Evolutionary conservation across 2,329 filamentous ascomycete genomes (phyloP), one percentile per base, ranked within the genome.

Genomic region (Epichloe sibirici): DNA sequence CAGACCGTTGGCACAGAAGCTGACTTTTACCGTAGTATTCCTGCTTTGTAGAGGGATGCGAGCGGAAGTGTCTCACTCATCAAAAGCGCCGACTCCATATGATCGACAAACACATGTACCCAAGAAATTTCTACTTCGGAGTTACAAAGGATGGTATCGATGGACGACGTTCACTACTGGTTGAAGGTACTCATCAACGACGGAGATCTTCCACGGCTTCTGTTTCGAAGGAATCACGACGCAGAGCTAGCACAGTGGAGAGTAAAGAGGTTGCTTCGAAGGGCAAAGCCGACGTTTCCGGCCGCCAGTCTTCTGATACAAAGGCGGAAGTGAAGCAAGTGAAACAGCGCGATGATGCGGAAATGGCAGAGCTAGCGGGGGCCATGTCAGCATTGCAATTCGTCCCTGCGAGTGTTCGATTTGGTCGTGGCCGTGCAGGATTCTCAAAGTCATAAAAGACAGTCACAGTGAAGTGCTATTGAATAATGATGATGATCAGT

Each of bases 101-200:
- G 58, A 88, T 95, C 59, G 90, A 95, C 73, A 96, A 95, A 71
- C 93, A 98, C 68, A 78, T 85, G 70, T 98, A 93, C 64, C 91
- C 90, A 11, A 82, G 81, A 64, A 86, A 88, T 61, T 95, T 90
- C 69, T 91, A 94, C 68, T 95, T 94, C 62, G 81, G 82, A 48
- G 80, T 97, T 50, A 85, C 94, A 3, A 88, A 90, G 58, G 82
- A 88, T 56, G 93, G 93, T n/a, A 87, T 96, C 55, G 91, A 96
- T 62, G 85, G 85, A 47, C 81, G 88, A 49, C 82, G 76, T 44
- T 95, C 89, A 17, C 81, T 98, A 69, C 73, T 97, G 12, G 74
- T 81, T 48, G 77, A 83, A n/a, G 67, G 70, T 11, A 69, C 71
- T 5, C 72, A 75, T 57, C 71, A 71, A 53, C 71, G 74, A 43